Evolutionary conservation across 129 eudicot genomes (phyloP).

Genomic region (Centaurea solstitialis): DNA sequence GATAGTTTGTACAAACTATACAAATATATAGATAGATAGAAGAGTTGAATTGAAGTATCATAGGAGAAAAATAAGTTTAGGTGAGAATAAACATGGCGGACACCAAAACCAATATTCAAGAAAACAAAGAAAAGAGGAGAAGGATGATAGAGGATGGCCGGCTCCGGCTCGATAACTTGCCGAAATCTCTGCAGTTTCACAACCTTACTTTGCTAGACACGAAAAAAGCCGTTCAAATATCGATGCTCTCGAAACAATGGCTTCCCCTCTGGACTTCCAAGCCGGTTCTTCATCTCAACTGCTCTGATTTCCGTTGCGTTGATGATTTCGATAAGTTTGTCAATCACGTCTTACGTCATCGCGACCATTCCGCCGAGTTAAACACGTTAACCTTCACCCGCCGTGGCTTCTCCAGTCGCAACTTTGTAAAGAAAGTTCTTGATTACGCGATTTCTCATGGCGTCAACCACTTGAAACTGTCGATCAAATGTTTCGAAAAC

Average conservation of each 20-base stretch:
- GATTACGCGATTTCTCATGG: slow-evolving; percentile 4
- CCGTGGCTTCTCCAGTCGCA: not conserved
- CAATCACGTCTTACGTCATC: not conserved
- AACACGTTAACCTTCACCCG: not conserved
- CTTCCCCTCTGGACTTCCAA: not conserved
- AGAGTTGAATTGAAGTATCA: no score
- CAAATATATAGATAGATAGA: no score
- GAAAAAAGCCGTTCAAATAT: not conserved
- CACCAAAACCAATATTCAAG: not conserved
- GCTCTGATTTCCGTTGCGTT: not conserved
- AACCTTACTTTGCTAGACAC: not conserved
- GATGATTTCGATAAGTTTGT: slow-evolving; percentile 5
- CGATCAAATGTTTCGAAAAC: not conserved
- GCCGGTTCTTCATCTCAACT: not conserved
- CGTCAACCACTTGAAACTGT: not conserved
- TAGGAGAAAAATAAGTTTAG: no score
- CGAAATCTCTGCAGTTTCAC: slow-evolving; percentile 2
- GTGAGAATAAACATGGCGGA: no score
- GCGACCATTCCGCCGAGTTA: not conserved
- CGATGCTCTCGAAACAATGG: not conserved
- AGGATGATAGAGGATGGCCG: not conserved
- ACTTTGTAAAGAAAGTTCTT: not conserved
- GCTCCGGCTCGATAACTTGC: not conserved
- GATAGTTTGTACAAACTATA: no score
- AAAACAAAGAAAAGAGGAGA: not conserved